Percentiles rank a stretch among this genome's conserved stretches.
Conservation (phyloP, 1,284 basidiomycete genomes). For the Cryptococcus sp. region DNA sequence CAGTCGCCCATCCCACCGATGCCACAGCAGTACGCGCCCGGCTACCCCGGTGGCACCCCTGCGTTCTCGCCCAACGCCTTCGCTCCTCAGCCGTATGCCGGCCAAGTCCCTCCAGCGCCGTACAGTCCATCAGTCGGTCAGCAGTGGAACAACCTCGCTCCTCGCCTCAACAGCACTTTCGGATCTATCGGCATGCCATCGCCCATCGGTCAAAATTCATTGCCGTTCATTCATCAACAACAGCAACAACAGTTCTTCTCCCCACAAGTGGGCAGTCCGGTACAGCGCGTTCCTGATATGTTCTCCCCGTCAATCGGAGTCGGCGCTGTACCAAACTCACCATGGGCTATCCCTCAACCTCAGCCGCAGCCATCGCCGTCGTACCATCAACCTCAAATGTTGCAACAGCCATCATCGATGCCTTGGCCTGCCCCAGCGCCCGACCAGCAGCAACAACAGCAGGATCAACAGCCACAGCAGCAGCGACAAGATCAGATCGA, state of each 20-base stretch:
- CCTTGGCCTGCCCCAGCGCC: constrained; percentile 1
- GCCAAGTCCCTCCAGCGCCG: constrained; percentile 12
- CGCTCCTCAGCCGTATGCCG: constrained; percentile 16
- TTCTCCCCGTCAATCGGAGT: constrained; percentile 31
- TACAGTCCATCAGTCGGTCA: constrained; percentile 21
- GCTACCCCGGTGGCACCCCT: constrained; percentile 15
- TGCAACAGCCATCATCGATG: constrained; percentile 8
- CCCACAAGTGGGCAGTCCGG: constrained; percentile 23
- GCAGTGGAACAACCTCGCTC: constrained; percentile 10
- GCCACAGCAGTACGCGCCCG: constrained; percentile 14
- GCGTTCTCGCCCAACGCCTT: constrained; percentile 15
- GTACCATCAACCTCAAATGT: constrained; percentile 10
- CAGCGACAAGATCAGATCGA: constrained; percentile 23
- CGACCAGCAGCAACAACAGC: constrained; percentile 19
- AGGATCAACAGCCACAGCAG: constrained; percentile 20
- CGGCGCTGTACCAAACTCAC: constrained; percentile 27
- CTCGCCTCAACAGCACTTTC: constrained; percentile 12
- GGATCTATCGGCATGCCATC: constrained; percentile 32
- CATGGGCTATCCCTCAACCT: constrained; percentile 34
- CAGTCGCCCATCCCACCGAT: constrained; percentile 14
- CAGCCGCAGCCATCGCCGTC: constrained; percentile 4
- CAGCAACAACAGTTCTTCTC: constrained; percentile 28
- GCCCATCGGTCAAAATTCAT: constrained; percentile 26
- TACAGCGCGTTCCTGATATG: constrained; percentile 16
- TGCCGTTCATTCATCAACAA: constrained; percentile 25